Evolutionary conservation across 495 filamentous ascomycete genomes (phyloP).

Genomic region (Neurospora terricola): DNA sequence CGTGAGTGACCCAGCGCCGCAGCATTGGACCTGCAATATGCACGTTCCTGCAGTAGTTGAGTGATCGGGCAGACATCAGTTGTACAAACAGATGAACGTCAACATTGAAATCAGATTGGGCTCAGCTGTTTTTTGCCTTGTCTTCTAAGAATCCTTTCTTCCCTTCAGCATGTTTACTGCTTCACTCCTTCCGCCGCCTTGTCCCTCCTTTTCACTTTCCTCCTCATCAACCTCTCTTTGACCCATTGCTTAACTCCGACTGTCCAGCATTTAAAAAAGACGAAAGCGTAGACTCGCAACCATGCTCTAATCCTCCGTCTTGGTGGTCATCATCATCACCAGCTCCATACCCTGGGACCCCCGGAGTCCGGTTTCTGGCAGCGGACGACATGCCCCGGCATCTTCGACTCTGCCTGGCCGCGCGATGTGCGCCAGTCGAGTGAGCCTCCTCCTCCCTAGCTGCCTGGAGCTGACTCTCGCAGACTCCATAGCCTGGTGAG

Average conservation of each 20-base stretch:
- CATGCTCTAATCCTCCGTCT: neutral
- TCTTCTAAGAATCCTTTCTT: neutral
- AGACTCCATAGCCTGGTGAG: slow-evolving; percentile 5
- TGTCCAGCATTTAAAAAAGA: neutral
- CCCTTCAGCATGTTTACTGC: neutral
- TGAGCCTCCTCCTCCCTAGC: slow-evolving; percentile 5
- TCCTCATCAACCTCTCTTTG: neutral
- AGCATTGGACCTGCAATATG: neutral
- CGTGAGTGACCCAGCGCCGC: neutral
- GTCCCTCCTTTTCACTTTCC: neutral
- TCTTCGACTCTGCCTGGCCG: neutral
- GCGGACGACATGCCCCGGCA: neutral
- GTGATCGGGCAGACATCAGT: neutral
- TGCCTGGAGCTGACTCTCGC: neutral
- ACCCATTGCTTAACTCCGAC: neutral
- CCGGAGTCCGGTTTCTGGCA: neutral
- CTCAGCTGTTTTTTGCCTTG: neutral
- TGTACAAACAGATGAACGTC: neutral
- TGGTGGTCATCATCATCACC: neutral
- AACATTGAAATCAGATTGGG: neutral
- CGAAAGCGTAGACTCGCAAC: neutral
- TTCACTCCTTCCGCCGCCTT: neutral
- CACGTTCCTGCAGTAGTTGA: neutral
- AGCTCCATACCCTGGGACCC: neutral
- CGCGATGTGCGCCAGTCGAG: neutral